phyloP scores from a whole-genome alignment of 257 asterid genomes.

The Jasminum sambac region DNA sequence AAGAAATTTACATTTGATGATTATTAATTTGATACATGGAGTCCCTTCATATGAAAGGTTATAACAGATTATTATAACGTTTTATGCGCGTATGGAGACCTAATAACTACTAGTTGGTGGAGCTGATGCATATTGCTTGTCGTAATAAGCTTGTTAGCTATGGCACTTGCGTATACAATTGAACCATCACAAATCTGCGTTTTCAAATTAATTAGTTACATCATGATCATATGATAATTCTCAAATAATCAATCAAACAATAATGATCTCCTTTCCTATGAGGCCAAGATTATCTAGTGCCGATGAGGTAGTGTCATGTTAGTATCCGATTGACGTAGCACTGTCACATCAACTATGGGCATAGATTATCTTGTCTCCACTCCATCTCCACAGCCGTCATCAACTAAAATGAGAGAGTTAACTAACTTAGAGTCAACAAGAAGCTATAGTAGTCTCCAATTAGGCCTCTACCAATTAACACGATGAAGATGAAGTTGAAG shows the following conservation, averaged over 20 bases:
- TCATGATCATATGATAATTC: neutral
- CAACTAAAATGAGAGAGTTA: neutral
- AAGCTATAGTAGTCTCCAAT: constrained; percentile 84
- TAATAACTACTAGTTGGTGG: constrained; percentile 61
- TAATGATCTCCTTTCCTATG: no score
- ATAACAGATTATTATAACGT: no score
- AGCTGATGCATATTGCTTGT: constrained; percentile 62
- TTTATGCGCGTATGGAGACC: no score
- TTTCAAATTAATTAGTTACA: neutral
- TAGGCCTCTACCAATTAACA: constrained; percentile 91
- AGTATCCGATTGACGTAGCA: no score
- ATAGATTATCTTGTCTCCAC: no score
- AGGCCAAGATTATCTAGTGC: no score
- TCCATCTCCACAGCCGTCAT: no score
- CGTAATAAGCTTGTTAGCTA: constrained; percentile 85
- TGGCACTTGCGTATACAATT: constrained; percentile 74
- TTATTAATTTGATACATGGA: no score
- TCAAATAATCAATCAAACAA: neutral
- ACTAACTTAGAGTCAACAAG: constrained; percentile 77
- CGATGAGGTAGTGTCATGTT: no score
- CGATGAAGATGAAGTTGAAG: constrained; percentile 83
- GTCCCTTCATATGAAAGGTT: no score
- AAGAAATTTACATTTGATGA: no score
- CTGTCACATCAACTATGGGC: no score
- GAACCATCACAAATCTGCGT: constrained; percentile 90